Evolutionary conservation across 75 land plant species (phyloP), one percentile per base, ranked within the genome.

Genomic region (Larix kaempferi): DNA sequence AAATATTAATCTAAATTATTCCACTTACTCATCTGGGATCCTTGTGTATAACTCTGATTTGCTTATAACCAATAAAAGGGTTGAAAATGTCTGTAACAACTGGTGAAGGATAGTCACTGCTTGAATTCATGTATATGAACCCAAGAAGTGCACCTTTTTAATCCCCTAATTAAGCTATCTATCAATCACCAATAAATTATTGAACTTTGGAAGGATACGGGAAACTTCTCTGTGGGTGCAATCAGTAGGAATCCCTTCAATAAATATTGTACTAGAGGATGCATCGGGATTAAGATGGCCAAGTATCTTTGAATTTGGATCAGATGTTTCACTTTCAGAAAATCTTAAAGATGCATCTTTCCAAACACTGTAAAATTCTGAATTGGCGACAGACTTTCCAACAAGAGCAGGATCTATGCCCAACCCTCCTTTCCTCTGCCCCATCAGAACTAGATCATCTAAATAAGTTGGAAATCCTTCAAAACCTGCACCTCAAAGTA

Each of bases 201-300:
- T 23, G 41, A 64, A 14, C 35, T 57, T 35, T n/a, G 16, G 17
- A 25, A 81, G 90, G 88, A 91, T 91, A 91, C 93, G 88, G 17
- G 88, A 80, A 27, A 91, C 87, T 87, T 92, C 91, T 80, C 91
- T 81, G 73, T 90, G 82, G 23, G 85, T 83, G 67, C 94, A 92
- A 62, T 92, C 94, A 59, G 75, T 82, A 62, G 94, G 94, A 74
- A 92, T 83, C 29, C 94, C 94, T 73, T 92, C 94, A 62, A 92
- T 86, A 82, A 90, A 92, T 11, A 92, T 81, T 59, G 88, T 82
- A 59, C 78, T 84, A 3, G 91, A 82, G 56, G 85, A 44, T 71
- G 77, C 39, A 66, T 66, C 71, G 6, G 44, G 41, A 3, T 41
- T 35, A 25, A 27, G 4, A 65, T 5, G 10, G 26, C 29, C 69